Percentiles rank a stretch among this genome's conserved stretches.
These are phyloP conservation scores for Podaxis pistillaris DNA, from an alignment of 768 basidiomycete species.

Conservation along the genomic window DNA sequence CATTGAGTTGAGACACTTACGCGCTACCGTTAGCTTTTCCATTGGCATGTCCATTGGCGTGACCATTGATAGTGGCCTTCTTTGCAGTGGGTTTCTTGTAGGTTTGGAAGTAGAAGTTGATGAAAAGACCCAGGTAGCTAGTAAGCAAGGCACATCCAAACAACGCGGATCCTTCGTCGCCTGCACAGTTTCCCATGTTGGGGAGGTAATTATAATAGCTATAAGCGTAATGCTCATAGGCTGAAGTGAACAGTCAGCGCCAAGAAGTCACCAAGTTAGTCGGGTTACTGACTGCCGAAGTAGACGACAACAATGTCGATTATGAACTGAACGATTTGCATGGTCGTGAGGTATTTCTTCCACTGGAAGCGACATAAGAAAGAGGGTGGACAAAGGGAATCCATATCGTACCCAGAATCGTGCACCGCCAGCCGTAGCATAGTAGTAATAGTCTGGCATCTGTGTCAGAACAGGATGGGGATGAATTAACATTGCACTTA, in stretches of 20 bases:
- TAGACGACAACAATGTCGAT: conserved; percentile 90
- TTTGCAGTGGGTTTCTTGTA: conserved; percentile 65
- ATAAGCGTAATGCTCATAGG: conserved; percentile 80
- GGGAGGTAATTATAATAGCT: conserved; percentile 66
- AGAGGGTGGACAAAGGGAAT: background rate
- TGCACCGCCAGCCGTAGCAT: conserved; percentile 94
- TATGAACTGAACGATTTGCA: conserved; percentile 97
- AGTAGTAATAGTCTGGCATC: conserved; percentile 93
- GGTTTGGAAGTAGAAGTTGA: conserved; percentile 90
- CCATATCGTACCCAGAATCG: conserved; percentile 78
- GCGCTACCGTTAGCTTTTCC: conserved; percentile 21
- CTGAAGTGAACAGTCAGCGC: conserved; percentile 26
- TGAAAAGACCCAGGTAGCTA: conserved; percentile 91
- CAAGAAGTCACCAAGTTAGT: background rate
- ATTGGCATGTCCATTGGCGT: conserved; percentile 34
- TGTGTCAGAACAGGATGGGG: background rate
- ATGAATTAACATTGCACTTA: conserved; percentile 38
- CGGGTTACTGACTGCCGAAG: conserved; percentile 79
- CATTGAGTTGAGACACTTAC: conserved; percentile 13
- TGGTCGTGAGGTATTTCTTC: conserved; percentile 96
- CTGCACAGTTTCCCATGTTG: conserved; percentile 79
- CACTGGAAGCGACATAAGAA: conserved; percentile 52
- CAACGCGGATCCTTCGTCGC: conserved; percentile 82
- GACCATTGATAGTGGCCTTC: conserved; percentile 40
- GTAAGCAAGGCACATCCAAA: conserved; percentile 89